A percentile compares a stretch with the other conserved stretches of the same genome.
Conservation (phyloP, 371 early-diverging fungal genomes). For the Syncephalastrum racemosum region DNA sequence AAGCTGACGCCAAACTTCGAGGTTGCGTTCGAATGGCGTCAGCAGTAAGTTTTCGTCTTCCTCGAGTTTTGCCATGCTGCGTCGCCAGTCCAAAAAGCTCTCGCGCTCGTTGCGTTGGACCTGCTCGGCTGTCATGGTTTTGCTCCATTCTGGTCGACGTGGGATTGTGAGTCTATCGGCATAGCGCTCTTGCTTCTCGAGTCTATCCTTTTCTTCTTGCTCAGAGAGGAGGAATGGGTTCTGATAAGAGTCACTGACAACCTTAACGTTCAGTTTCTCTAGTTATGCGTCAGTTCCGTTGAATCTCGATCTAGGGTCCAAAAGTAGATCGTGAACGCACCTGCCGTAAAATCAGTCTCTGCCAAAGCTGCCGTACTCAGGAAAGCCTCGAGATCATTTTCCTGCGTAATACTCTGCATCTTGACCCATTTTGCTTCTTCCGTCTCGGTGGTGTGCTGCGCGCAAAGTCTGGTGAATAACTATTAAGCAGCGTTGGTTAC, state of each 20-base stretch:
- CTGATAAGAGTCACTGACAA: conserved; percentile 71
- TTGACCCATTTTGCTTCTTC: conserved; percentile 85
- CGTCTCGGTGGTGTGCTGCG: conserved; percentile 85
- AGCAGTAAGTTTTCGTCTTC: conserved; percentile 89
- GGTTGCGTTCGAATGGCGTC: conserved; percentile 98
- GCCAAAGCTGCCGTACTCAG: conserved; percentile 93
- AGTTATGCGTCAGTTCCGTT: conserved; percentile 5
- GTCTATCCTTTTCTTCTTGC: conserved; percentile 73
- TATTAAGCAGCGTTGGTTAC: no score
- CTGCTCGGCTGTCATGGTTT: conserved; percentile 78
- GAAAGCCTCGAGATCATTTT: conserved; percentile 95
- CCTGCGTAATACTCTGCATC: conserved; percentile 95
- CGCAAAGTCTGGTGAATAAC: background rate
- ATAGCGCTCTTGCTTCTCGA: conserved; percentile 77
- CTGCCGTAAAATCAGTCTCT: conserved; percentile 95
- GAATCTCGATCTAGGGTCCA: background rate
- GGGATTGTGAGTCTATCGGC: conserved; percentile 78
- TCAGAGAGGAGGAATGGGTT: conserved; percentile 83
- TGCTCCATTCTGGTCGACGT: conserved; percentile 90
- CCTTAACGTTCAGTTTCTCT: conserved; percentile 86
- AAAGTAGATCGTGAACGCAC: conserved; percentile 27
- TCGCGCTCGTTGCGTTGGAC: conserved; percentile 84
- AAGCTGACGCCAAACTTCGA: conserved; percentile 99
- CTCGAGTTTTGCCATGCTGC: conserved; percentile 84
- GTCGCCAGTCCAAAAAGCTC: conserved; percentile 91